These are phyloP conservation scores for Microascus cirrosus DNA, from an alignment of 2,329 filamentous ascomycete genomes.

Conservation along the genomic window DNA sequence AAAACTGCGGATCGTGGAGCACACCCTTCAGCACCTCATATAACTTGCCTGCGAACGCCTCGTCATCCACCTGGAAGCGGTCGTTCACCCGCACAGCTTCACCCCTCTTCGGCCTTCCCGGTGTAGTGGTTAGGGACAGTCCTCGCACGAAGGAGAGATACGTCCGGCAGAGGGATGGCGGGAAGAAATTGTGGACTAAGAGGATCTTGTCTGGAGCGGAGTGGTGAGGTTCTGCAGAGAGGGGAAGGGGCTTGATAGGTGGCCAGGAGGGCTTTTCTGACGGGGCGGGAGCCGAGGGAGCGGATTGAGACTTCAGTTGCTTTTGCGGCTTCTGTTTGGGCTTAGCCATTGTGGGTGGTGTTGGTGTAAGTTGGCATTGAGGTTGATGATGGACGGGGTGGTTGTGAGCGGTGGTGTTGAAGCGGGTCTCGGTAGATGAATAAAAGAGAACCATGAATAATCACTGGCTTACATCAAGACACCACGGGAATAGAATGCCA, in stretches of 20 bases:
- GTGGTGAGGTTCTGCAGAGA: conserved; percentile 44
- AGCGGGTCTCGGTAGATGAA: not conserved
- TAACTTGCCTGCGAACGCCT: conserved; percentile 58
- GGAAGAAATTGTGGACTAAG: conserved; percentile 64
- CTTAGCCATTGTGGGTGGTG: conserved; percentile 18
- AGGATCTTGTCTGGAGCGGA: conserved; percentile 52
- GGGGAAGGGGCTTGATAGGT: conserved; percentile 54
- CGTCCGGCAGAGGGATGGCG: conserved; percentile 59
- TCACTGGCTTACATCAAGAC: too few species aligned
- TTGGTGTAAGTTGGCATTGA: not conserved
- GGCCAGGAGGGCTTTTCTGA: conserved; percentile 48
- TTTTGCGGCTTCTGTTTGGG: conserved; percentile 12
- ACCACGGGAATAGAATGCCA: too few species aligned
- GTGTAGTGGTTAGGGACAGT: conserved; percentile 66
- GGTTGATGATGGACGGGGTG: not conserved
- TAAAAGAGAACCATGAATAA: not conserved
- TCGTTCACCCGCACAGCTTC: conserved; percentile 83
- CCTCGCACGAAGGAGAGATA: conserved; percentile 63
- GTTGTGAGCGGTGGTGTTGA: not conserved
- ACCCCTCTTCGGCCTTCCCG: conserved; percentile 65
- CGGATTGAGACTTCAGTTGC: conserved; percentile 12
- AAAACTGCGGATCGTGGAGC: conserved; percentile 26
- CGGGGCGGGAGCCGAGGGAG: conserved; percentile 7
- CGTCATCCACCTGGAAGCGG: conserved; percentile 72
- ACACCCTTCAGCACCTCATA: conserved; percentile 71